phyloP scores from a whole-genome alignment of 1,284 basidiomycete species.

The Agroathelia rolfsii region DNA sequence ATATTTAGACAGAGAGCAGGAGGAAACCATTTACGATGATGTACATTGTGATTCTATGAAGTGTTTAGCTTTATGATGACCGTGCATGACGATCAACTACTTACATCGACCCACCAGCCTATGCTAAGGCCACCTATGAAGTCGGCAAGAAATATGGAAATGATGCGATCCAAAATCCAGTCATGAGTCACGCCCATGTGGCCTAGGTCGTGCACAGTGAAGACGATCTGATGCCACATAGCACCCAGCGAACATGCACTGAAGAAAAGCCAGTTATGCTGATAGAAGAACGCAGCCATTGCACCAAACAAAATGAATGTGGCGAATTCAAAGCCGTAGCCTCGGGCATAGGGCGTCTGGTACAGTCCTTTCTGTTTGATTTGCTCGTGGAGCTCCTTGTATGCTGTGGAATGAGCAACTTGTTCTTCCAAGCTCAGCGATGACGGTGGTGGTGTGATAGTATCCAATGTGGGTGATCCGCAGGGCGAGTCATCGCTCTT shows the following conservation, averaged over 20 bases:
- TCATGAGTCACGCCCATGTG: slow-evolving; percentile 90
- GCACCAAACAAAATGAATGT: slow-evolving; percentile 65
- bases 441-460: slow-evolving; percentile 43
- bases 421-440: slow-evolving; percentile 53
- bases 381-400: slow-evolving; percentile 70
- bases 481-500: slow-evolving; percentile 22
- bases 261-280: slow-evolving; percentile 50
- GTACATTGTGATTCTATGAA: slow-evolving; percentile 87
- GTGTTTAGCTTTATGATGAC: slow-evolving; percentile 7
- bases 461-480: slow-evolving; percentile 37
- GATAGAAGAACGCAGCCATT: slow-evolving; percentile 56
- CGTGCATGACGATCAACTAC: slow-evolving; percentile 23
- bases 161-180: slow-evolving; percentile 74
- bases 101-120: slow-evolving; percentile 96
- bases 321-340: slow-evolving; percentile 82
- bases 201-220: slow-evolving; percentile 90
- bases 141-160: slow-evolving; percentile 78
- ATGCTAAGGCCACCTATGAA: slow-evolving; percentile 89
- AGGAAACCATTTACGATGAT: slow-evolving; percentile 60
- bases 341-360: slow-evolving; percentile 71
- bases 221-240: slow-evolving; percentile 92
- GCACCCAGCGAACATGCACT: slow-evolving; percentile 80
- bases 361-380: slow-evolving; percentile 81
- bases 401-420: slow-evolving; percentile 67
- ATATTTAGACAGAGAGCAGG: slow-evolving; percentile 13